A percentile compares a stretch with the other conserved stretches of the same genome.
Evolutionary conservation across 495 filamentous ascomycete genomes (phyloP).

Genomic region (Chaetomium fimeti): DNA sequence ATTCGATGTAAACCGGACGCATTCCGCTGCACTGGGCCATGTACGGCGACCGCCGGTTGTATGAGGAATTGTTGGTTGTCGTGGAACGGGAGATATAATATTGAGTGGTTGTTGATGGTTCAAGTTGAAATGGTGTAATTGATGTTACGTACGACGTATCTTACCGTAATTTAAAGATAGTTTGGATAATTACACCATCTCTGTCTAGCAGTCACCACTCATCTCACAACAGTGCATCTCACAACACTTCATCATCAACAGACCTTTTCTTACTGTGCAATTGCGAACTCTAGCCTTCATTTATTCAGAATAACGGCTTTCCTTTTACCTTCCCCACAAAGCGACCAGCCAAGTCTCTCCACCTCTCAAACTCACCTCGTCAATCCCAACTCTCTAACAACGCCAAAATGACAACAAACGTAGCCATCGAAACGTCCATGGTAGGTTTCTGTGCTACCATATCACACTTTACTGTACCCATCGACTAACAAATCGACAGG

Average conservation of each 20-base stretch:
- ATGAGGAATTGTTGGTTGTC: too few species aligned
- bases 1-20: too few species aligned
- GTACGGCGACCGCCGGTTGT: too few species aligned
- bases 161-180: not conserved
- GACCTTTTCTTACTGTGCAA: not conserved
- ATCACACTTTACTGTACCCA: not conserved
- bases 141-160: not conserved
- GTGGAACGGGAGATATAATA: not conserved
- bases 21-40: too few species aligned
- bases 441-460: conserved; percentile 5
- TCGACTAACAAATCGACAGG: conserved; percentile 43
- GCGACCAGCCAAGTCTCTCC: not conserved
- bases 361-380: not conserved
- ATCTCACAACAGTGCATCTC: not conserved
- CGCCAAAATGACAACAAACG: conserved; percentile 26
- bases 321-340: not conserved
- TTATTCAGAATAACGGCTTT: not conserved
- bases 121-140: not conserved
- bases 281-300: not conserved
- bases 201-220: not conserved
- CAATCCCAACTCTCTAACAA: not conserved
- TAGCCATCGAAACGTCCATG: conserved; percentile 28
- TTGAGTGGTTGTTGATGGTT: not conserved
- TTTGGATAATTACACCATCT: not conserved
- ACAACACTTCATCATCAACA: not conserved